Base-by-base conservation (phyloP, 495 filamentous ascomycete genomes). In the Diplogelasinospora grovesii region DNA sequence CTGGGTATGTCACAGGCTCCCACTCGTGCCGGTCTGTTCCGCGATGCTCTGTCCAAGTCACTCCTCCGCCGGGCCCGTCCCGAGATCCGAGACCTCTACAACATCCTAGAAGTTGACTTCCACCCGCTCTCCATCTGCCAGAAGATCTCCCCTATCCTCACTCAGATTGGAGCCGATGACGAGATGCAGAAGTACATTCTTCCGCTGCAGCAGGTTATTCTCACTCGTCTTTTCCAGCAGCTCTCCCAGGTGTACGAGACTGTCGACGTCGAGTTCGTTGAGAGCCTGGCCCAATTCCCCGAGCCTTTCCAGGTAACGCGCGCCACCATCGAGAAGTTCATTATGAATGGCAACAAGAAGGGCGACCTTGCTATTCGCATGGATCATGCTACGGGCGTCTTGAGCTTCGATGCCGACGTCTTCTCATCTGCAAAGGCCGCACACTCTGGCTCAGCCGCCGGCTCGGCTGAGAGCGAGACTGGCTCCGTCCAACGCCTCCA, bases 271-370 rank as follows among this genome's bases (percentile, higher is more conserved):
- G 79, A 80, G 48, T 95, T 95, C 55, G 90, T 98, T 22, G 83
- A 95, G 54, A 80, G 87, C 53, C 82, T 97, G 22, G 92, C 92
- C 41, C 78, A 92, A 60, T 98, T 98, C 73, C 92, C 92, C 21
- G 89, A 94, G 52, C 90, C 92, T 18, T 97, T 93, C 79, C 84
- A 95, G 68, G 88, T 97, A 49, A 83, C 75, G 47, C 82, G 85
- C 26, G 81, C 79, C 49, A 94, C 85, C 46, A 95, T 98, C 43
- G 92, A 98, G 70, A 98, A 98, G 70, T 98, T 98, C 75, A 96
- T 98, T 74, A 98, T 98, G 92, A 98, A 98, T 66, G 92, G 92
- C 45, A 96, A 92, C 76, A 98, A 98, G 78, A 98, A 98, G 75
- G 92, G 92, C 22, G 93, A 98, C 53, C 76, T 98, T 34, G 83